Evolutionary conservation across 345 rosid genomes (phyloP), one percentile per base, ranked within the genome.

Genomic region (Camelina hispida): DNA sequence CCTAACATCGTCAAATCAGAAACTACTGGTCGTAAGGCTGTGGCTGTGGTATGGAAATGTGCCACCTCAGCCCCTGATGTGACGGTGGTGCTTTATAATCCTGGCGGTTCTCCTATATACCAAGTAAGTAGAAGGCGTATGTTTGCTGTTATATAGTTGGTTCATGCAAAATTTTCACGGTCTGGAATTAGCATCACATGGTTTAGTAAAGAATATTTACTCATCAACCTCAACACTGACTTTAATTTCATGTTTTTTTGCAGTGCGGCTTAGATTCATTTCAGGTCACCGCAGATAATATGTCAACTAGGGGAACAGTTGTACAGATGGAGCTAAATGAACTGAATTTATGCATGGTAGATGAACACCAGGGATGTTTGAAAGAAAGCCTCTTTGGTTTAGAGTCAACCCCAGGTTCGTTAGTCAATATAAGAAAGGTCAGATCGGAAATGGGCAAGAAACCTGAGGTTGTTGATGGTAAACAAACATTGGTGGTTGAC

Each of bases 251-350:
- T 47, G 32, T 48, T 50, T 46, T 46, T 35, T 30, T 72, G 79
- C 75, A 95, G 99, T 90, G 84, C 9, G 86, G 87, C 78, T 87
- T 88, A 60, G 96, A 95, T 83, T 92, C 97, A 35, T 92, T 91
- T 65, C 91, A 92, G 62, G 70, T 88, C 58, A 87, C 81, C 74
- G 96, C 96, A 69, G 90, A 86, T 83, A 87, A 92, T 82, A 78
- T 87, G 76, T 92, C 99, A 74, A 82, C 74, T 59, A 79, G 35
- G 62, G 96, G 91, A 79, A 86, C 93, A 69, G 68, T 87, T 34
- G 89, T 87, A 44, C 89, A 95, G 72, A 79, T 85, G 93, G 97
- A 92, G 76, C 90, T 95, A 73, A 96, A 87, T 69, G 97, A 92
- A 74, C 73, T 95, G 54, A 90, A 86, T 85, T 77, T 95, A 78